phyloP scores from a whole-genome alignment of 2,329 filamentous ascomycete genomes.

The Microsporum audouinii region DNA sequence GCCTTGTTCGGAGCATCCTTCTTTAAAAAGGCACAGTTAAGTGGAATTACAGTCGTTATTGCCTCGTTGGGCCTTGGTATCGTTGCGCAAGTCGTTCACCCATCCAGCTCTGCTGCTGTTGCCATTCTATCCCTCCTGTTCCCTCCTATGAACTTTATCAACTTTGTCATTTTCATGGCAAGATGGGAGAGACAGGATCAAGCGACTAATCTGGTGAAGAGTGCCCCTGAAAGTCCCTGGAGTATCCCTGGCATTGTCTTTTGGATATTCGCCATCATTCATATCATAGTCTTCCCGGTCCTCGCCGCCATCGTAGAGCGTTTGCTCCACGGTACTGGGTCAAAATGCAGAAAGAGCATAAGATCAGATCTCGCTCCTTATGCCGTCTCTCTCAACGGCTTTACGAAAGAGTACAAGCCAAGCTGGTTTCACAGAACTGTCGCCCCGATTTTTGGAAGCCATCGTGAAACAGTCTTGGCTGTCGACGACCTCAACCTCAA shows the following conservation, averaged over 20 bases:
- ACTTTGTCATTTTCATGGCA: constrained; percentile 64
- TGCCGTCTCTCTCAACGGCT: constrained; percentile 59
- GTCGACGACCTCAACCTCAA: constrained; percentile 62
- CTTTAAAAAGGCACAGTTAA: constrained; percentile 79
- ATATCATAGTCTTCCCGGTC: constrained; percentile 66
- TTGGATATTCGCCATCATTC: constrained; percentile 65
- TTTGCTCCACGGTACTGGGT: constrained; percentile 62
- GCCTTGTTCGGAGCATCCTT: constrained; percentile 71
- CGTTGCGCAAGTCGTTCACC: constrained; percentile 61
- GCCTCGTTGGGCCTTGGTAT: constrained; percentile 65
- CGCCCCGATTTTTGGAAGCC: constrained; percentile 35
- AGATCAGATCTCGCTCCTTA: constrained; percentile 20
- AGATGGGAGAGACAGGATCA: constrained; percentile 57
- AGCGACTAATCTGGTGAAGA: constrained; percentile 49
- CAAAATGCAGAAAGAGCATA: constrained; percentile 23
- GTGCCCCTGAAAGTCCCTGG: constrained; percentile 56
- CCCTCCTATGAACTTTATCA: constrained; percentile 77
- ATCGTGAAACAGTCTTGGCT: constrained; percentile 59
- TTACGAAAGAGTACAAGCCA: constrained; percentile 69
- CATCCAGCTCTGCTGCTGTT: constrained; percentile 48
- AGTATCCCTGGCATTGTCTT: constrained; percentile 60
- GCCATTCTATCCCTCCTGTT: constrained; percentile 65
- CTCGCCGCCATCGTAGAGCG: constrained; percentile 65
- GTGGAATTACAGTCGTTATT: constrained; percentile 68
- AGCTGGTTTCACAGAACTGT: constrained; percentile 43